Conservation (phyloP, 2,329 filamentous ascomycete genomes). For the Fusarium marasasianum region DNA sequence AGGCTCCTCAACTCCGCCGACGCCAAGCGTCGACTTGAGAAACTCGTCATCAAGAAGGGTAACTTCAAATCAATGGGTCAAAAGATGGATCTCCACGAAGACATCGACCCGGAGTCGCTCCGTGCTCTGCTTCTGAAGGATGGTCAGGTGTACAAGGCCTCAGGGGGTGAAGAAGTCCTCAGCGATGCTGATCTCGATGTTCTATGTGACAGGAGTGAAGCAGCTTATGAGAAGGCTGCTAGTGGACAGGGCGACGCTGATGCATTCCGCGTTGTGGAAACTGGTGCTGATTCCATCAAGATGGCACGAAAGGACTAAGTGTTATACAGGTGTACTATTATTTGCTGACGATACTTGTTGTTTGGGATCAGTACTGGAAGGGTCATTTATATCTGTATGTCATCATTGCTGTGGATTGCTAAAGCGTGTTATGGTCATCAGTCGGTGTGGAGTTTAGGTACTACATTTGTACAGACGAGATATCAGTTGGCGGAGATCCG, state of each 20-base stretch:
- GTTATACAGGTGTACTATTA: background rate
- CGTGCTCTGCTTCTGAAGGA: conserved; percentile 74
- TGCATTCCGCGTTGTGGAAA: conserved; percentile 82
- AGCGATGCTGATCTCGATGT: conserved; percentile 80
- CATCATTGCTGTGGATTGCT: background rate
- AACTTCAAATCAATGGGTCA: conserved; percentile 77
- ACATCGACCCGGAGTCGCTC: conserved; percentile 69
- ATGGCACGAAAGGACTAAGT: conserved; percentile 44
- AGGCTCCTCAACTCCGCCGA: conserved; percentile 86
- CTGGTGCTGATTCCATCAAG: conserved; percentile 65
- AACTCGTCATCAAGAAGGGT: conserved; percentile 94
- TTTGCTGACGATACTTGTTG: background rate
- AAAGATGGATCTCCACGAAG: conserved; percentile 63
- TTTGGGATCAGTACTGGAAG: background rate
- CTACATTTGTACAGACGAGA: background rate
- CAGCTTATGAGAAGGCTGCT: conserved; percentile 75
- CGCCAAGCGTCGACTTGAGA: conserved; percentile 90
- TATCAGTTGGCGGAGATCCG: background rate
- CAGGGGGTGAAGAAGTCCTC: conserved; percentile 72
- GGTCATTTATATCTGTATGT: background rate
- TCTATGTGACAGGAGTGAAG: conserved; percentile 78
- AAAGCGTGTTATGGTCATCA: background rate
- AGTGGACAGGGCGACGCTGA: conserved; percentile 78
- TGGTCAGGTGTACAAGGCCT: conserved; percentile 70
- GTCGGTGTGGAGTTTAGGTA: background rate